Evolutionary conservation across 1,284 basidiomycete species (phyloP).

Genomic region (Xerocomus amazonicus): DNA sequence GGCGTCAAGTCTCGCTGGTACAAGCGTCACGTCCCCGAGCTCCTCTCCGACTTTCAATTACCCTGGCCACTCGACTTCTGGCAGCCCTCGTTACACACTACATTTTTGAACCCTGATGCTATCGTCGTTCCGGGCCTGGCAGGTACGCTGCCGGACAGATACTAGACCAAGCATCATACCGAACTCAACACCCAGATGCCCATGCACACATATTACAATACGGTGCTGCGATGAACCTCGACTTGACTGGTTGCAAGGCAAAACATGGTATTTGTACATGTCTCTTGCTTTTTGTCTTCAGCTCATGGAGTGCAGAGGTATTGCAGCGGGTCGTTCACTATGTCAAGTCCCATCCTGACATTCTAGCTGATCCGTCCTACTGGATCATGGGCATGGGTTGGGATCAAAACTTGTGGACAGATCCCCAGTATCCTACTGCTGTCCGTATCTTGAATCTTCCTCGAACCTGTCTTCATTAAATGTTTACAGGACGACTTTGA

Average conservation of each 20-base stretch:
- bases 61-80: slow-evolving; percentile 24
- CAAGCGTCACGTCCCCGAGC: background rate
- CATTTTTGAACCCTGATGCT: slow-evolving; percentile 41
- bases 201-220: slow-evolving; percentile 76
- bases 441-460: slow-evolving; percentile 40
- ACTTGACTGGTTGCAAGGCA: slow-evolving; percentile 58
- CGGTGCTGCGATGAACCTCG: slow-evolving; percentile 63
- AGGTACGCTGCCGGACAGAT: slow-evolving; percentile 38
- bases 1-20: slow-evolving; percentile 26
- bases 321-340: slow-evolving; percentile 61
- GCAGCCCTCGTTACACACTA: slow-evolving; percentile 35
- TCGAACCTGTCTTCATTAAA: background rate
- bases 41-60: slow-evolving; percentile 11
- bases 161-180: background rate
- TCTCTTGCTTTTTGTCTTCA: background rate
- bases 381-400: slow-evolving; percentile 91
- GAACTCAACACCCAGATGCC: slow-evolving; percentile 49
- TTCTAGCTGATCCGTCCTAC: slow-evolving; percentile 47
- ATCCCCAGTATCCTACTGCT: slow-evolving; percentile 71
- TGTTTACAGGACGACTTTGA: slow-evolving; percentile 54
- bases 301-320: slow-evolving; percentile 46
- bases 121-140: slow-evolving; percentile 69
- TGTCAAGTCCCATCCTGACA: slow-evolving; percentile 52
- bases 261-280: slow-evolving; percentile 44
- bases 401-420: slow-evolving; percentile 84